Base-by-base conservation (phyloP, 176 grass and related monocot genomes). In the Triticum turgidum region DNA sequence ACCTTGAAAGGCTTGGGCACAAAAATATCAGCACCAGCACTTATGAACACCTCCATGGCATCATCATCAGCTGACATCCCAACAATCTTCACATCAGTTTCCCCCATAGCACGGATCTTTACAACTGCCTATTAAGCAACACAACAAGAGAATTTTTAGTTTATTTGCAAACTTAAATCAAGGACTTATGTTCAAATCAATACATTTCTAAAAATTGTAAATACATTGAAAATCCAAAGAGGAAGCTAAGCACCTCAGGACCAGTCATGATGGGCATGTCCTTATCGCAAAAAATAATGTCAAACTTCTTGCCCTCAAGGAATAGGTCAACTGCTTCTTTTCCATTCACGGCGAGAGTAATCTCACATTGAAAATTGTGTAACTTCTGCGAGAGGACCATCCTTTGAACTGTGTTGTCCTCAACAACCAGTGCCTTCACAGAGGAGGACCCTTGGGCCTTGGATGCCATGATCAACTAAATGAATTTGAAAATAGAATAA, bases 321-420 rank as follows among this genome's bases (percentile, higher is more conserved):
- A 82, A 87, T 11, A 81, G 68, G 21, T 74, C 56, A 22, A 87
- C 39, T 20, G 78, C 85, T 87, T 87, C 77, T 74, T 87, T 82
- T 8, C 86, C 79, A 68, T 87, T 87, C 9, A 30, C 1, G n/a
- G 62, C 69, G 4, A 22, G n/a, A n/a, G 42, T 82, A 11, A 6
- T 75, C 21, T 82, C 33, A 0, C 14, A 75, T 0, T 87, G 20
- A 25, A 65, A 44, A 4, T 73, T 73, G 7, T 17, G 8, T 11
- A 86, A 32, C 65, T 63, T 73, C 11, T n/a, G 4, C 30, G 7
- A 13, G 10, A 87, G 69, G 65, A 87, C 6, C 2, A 82, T 13
- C 8, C 13, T 8, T 21, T 75, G 42, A 75, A 82, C 15, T 22
- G 54, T 51, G 18, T 41, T 42, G 15, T 87, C 79, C 38, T 80